These are phyloP conservation scores for Combretum micranthum DNA, from an alignment of 345 rosid species.

Conservation along the genomic window DNA sequence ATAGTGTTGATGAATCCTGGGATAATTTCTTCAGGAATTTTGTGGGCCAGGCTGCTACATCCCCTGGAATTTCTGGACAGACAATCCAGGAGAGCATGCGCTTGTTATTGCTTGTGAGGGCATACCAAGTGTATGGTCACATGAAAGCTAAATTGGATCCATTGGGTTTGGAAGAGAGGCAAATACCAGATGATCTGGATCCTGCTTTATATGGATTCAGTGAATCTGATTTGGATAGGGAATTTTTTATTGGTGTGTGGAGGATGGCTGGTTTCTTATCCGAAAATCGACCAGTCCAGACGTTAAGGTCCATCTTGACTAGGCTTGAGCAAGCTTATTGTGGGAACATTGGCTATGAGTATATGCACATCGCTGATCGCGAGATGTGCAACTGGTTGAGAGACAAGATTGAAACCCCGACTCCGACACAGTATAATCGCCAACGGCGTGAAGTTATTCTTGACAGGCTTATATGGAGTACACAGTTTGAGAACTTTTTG, in stretches of 20 bases:
- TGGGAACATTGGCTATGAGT: slow-evolving; percentile 20
- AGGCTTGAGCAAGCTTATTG: slow-evolving; percentile 23
- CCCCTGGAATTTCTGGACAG: slow-evolving; percentile 19
- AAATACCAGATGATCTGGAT: slow-evolving; percentile 14
- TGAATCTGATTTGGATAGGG: slow-evolving; percentile 20
- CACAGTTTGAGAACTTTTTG: slow-evolving; percentile 17
- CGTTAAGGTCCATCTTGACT: slow-evolving; percentile 14
- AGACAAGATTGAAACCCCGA: slow-evolving; percentile 20
- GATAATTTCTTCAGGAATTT: slow-evolving; percentile 21
- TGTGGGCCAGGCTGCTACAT: slow-evolving; percentile 21
- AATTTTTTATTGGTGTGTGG: slow-evolving; percentile 20
- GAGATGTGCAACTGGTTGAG: slow-evolving; percentile 19
- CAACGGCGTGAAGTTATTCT: slow-evolving; percentile 22
- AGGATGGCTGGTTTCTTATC: slow-evolving; percentile 20
- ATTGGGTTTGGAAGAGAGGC: slow-evolving; percentile 13
- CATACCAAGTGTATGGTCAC: slow-evolving; percentile 20
- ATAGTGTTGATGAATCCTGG: slow-evolving; percentile 20
- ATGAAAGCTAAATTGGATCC: slow-evolving; percentile 20
- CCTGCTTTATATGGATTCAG: slow-evolving; percentile 18
- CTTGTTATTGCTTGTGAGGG: slow-evolving; percentile 16
- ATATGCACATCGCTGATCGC: slow-evolving; percentile 21
- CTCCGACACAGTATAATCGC: slow-evolving; percentile 19
- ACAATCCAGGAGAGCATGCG: slow-evolving; percentile 23
- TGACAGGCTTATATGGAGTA: slow-evolving; percentile 23
- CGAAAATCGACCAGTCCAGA: slow-evolving; percentile 19